Evolutionary conservation across 139 green algal genomes (phyloP).

Genomic region (Tetraselmis striata): DNA sequence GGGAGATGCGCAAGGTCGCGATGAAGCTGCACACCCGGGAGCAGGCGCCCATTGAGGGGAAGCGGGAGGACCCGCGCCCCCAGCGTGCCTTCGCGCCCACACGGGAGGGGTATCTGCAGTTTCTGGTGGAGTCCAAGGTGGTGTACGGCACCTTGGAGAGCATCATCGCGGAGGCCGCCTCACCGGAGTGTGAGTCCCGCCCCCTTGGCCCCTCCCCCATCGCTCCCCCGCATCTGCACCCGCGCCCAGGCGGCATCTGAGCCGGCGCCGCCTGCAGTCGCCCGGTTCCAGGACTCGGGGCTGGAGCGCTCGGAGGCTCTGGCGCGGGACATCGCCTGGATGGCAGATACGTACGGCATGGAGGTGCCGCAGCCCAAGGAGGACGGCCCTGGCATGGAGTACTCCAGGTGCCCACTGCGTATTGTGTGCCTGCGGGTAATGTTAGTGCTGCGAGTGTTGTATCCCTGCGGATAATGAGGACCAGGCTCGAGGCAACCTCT

Average conservation of each 20-base stretch:
- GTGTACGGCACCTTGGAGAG: constrained; percentile 86
- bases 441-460: too few relatives aligned
- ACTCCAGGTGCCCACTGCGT: constrained; percentile 29
- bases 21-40: constrained; percentile 90
- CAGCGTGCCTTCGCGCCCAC: constrained; percentile 41
- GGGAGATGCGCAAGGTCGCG: constrained; percentile 78
- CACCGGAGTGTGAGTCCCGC: constrained; percentile 57
- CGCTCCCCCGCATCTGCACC: too few relatives aligned
- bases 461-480: too few relatives aligned
- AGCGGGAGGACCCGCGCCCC: constrained; percentile 38
- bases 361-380: constrained; percentile 26
- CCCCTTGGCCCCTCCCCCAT: too few relatives aligned
- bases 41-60: constrained; percentile 79
- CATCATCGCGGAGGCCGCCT: constrained; percentile 42
- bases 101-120: constrained; percentile 71
- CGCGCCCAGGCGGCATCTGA: too few relatives aligned
- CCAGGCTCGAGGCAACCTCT: too few relatives aligned
- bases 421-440: too few relatives aligned
- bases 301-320: constrained; percentile 75
- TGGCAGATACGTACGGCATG: constrained; percentile 59
- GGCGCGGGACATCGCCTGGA: constrained; percentile 69
- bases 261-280: constrained; percentile 32
- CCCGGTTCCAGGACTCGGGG: constrained; percentile 71
- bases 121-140: constrained; percentile 82
- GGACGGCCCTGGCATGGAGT: constrained; percentile 46